These are phyloP conservation scores for Escovopsis sp. DNA, from an alignment of 2,329 filamentous ascomycete species.

Conservation along the genomic window DNA sequence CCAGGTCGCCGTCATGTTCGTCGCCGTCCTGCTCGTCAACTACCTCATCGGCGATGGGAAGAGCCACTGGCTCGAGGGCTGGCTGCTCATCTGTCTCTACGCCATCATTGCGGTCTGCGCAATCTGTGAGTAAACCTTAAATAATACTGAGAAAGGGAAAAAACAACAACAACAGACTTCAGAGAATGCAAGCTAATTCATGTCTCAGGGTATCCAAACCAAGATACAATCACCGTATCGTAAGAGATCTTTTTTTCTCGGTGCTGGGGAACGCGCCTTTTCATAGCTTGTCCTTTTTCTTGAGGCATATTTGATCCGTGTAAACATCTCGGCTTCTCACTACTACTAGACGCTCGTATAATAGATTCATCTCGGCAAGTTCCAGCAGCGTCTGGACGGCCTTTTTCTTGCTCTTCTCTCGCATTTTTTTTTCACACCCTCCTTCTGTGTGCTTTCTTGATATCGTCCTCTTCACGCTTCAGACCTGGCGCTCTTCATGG, in stretches of 20 bases:
- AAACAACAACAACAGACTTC: neutral
- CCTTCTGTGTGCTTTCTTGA: no score
- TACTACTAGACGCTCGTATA: no score
- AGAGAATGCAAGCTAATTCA: neutral
- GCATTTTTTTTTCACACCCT: no score
- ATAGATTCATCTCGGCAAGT: no score
- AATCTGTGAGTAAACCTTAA: slow-evolving; percentile 36
- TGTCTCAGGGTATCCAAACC: slow-evolving; percentile 5
- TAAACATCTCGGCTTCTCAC: neutral
- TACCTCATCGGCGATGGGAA: slow-evolving; percentile 74
- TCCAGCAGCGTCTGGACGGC: no score
- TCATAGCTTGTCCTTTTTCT: neutral
- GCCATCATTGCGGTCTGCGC: slow-evolving; percentile 59
- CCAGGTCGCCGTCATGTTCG: slow-evolving; percentile 74
- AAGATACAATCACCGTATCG: neutral
- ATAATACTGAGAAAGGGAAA: no score
- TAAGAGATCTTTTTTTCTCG: neutral
- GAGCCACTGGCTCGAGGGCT: slow-evolving; percentile 70
- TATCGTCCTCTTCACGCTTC: no score
- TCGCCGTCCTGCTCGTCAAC: slow-evolving; percentile 71
- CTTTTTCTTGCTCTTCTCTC: no score
- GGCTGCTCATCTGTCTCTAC: slow-evolving; percentile 62
- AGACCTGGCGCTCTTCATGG: no score
- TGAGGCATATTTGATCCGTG: neutral
- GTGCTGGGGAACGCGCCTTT: neutral